Conservation (phyloP, 345 rosid species). For the Sapria himalayana region DNA sequence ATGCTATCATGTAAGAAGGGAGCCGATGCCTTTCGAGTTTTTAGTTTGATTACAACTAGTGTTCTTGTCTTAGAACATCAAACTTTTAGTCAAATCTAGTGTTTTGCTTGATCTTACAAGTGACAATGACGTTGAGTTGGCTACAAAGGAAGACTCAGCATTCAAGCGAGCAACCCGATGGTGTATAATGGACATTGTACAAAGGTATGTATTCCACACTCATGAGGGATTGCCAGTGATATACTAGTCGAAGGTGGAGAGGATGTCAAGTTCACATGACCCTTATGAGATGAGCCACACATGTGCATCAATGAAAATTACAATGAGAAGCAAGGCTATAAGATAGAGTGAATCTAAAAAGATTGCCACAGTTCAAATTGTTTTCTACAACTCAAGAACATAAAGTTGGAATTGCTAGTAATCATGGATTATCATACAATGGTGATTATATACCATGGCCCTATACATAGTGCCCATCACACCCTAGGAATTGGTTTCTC, state of each 20-base stretch:
- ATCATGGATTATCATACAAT: slow-evolving; percentile 1
- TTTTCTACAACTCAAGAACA: slow-evolving; percentile 4
- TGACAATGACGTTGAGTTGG: no score
- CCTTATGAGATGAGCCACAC: slow-evolving; percentile 9
- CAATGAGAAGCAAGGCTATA: slow-evolving; percentile 9
- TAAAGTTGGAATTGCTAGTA: slow-evolving; percentile 8
- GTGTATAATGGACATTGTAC: neutral
- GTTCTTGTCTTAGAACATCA: no score
- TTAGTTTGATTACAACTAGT: no score
- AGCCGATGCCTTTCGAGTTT: no score
- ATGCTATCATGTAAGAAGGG: no score
- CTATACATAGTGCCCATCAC: slow-evolving; percentile 1
- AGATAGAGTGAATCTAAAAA: slow-evolving; percentile 3
- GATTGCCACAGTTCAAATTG: slow-evolving; percentile 7
- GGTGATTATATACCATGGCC: neutral
- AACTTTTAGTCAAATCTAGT: no score
- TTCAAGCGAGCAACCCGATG: no score
- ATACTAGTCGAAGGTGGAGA: neutral
- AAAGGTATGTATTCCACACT: slow-evolving; percentile 2
- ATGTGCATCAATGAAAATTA: slow-evolving; percentile 3
- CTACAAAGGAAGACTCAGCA: no score
- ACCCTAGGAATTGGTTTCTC: slow-evolving; percentile 5
- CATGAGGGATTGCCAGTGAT: neutral
- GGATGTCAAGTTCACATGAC: slow-evolving; percentile 8
- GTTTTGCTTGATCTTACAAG: no score